Evolutionary conservation across 441 rosid genomes (phyloP), one percentile per base, ranked within the genome.

Genomic region (Pelargonium australe): DNA sequence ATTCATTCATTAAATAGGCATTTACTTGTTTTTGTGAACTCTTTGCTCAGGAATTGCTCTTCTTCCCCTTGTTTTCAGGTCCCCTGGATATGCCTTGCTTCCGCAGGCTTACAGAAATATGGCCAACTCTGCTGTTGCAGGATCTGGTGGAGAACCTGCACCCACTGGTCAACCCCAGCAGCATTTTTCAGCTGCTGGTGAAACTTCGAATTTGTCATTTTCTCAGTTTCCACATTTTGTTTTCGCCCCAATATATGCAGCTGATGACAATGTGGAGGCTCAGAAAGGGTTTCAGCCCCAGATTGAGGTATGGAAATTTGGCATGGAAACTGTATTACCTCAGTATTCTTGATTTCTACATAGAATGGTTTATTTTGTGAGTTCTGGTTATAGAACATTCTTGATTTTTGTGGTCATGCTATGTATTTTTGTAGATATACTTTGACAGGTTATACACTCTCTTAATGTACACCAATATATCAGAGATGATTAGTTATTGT

Each of bases 41-140:
- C 31, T 25, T 25, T 25, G 1, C 31, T 25, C 2, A 25, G 2
- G 2, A 25, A 25, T 25, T 25, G 31, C 31, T 25, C 1, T 25
- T 25, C 31, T 25, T 34, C 62, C 45, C 63, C 11, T 6, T 72
- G 45, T 77, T 51, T 83, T 80, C 76, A 89, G 97, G 89, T 82
- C 92, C 70, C 82, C 87, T 4, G 90, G 96, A 60, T 79, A 81
- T 79, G 84, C 88, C 13, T 58, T 75, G 62, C 74, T 73, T 77
- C 81, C 91, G 73, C 82, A 78, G 76, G 73, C 66, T 74, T 64
- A 67, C 61, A 67, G 67, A 4, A 77, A 77, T 67, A 67, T 20
- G 20, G 76, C 79, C 16, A 79, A 75, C 23, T 51, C 76, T 28
- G 64, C 73, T 16, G 65, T 63, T 53, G 62, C 64, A 28, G 87